Evolutionary conservation across 257 asterid species (phyloP), one percentile per base, ranked within the genome.

Genomic region (Catharanthus roseus): DNA sequence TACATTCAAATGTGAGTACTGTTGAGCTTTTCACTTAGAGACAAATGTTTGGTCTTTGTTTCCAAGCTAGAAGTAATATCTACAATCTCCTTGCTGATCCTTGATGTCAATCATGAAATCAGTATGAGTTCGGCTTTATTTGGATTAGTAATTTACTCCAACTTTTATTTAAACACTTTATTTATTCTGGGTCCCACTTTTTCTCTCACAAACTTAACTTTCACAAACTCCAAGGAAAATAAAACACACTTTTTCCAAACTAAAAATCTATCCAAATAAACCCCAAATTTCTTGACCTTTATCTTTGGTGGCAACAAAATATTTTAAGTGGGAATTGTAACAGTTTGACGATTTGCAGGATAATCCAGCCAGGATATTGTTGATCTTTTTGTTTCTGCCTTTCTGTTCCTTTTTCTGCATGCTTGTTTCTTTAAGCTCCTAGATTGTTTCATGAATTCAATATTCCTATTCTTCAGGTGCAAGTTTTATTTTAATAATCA

Each of bases 1-100:
- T 66, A 84, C 96, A 68, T 87, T 89, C 78, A 89, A 87, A 74
- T 91, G 97, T 89, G 74, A 85, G 96, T 83, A 69, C 63, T 38
- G n/a, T 54, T 49, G 65, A 33, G 65, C 8, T 67, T 67, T 36
- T 63, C 21, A 26, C 42, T 21, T 58, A 11, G 34, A 72, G n/a
- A 61, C 23, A 26, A 11, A 61, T 55, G 42, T 26, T 45, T 36
- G 15, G 26, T 42, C 44, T 72, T 24, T n/a, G 26, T n/a, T 34
- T 36, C 13, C 57, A 56, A 7, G 28, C 6, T 26, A 3, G 8
- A 13, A 29, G 13, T n/a, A 29, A 61, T 34, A 8, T 29, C 36
- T 18, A 45, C 28, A 16, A 42, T 3, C 28, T 9, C 31, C 47
- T 10, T 64, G 49, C 53, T 26, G 42, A 58, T 42, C 38, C 62